phyloP scores from a whole-genome alignment of 345 rosid species.

The Dipteronia dyeriana region DNA sequence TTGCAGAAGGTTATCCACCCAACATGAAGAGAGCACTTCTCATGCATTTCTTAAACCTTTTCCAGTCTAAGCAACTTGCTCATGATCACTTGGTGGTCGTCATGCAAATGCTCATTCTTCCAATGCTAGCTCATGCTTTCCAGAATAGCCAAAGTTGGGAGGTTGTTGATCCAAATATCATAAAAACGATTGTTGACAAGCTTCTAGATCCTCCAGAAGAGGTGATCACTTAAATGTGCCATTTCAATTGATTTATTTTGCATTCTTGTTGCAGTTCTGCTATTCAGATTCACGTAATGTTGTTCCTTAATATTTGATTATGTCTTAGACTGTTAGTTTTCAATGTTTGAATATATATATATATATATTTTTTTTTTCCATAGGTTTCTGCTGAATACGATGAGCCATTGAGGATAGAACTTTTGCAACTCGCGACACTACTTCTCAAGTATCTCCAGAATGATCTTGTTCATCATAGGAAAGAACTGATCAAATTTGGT shows the following conservation, averaged over 20 bases:
- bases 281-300: constrained; percentile 2
- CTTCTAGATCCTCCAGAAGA: constrained; percentile 99
- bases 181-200: constrained; percentile 94
- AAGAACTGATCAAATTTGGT: constrained; percentile 97
- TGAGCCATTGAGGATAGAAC: constrained; percentile 96
- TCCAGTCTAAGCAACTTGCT: constrained; percentile 89
- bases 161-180: constrained; percentile 81
- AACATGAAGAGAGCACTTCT: constrained; percentile 84
- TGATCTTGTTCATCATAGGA: constrained; percentile 97
- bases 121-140: constrained; percentile 97
- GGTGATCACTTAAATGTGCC: constrained; percentile 41
- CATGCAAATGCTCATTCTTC: constrained; percentile 99
- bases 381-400: constrained; percentile 99
- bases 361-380: constrained; percentile 8
- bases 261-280: constrained; percentile 7
- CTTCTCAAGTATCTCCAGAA: constrained; percentile 93
- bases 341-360: constrained; percentile 13
- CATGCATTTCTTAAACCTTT: constrained; percentile 82
- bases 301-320: constrained; percentile 9
- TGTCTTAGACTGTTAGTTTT: constrained; percentile 3
- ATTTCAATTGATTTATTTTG: neutral
- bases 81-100: constrained; percentile 94
- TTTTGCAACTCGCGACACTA: constrained; percentile 93
- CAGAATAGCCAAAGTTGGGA: constrained; percentile 91
- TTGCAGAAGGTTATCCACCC: constrained; percentile 91